Conservation (phyloP, 2,329 filamentous ascomycete species). For the Sporothrix pseudoabietina region DNA sequence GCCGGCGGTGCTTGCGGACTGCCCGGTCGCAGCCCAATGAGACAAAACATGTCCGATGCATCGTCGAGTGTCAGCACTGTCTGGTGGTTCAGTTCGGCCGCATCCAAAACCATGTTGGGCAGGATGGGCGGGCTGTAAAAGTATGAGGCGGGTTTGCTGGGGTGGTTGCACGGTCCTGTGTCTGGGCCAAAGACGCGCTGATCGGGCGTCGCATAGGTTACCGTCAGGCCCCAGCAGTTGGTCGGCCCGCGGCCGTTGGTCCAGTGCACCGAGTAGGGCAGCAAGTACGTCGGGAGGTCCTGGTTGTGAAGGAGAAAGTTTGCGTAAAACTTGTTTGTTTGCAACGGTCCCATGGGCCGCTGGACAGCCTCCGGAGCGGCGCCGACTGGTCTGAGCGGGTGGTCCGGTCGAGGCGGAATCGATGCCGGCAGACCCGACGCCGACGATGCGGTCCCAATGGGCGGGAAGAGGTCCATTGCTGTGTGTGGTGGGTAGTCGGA, state of each 20-base stretch:
- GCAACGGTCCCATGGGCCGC: slow-evolving; percentile 52
- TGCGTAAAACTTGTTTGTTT: slow-evolving; percentile 80
- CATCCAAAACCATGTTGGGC: slow-evolving; percentile 78
- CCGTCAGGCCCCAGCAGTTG: slow-evolving; percentile 73
- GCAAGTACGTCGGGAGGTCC: slow-evolving; percentile 68
- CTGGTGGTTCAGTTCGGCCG: slow-evolving; percentile 65
- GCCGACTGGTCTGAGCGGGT: slow-evolving; percentile 61
- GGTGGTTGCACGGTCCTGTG: slow-evolving; percentile 42
- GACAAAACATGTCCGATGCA: slow-evolving; percentile 61
- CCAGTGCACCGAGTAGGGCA: slow-evolving; percentile 74
- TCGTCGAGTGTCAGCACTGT: slow-evolving; percentile 60
- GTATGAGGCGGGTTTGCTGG: slow-evolving; percentile 48
- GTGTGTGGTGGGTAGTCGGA: background rate
- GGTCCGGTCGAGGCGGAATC: slow-evolving; percentile 54
- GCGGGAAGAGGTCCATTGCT: slow-evolving; percentile 55
- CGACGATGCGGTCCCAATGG: slow-evolving; percentile 47
- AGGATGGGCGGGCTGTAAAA: slow-evolving; percentile 82
- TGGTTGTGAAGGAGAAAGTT: slow-evolving; percentile 80
- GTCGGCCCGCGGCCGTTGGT: slow-evolving; percentile 63
- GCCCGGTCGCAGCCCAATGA: slow-evolving; percentile 66
- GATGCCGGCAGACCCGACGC: slow-evolving; percentile 52
- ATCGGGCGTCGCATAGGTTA: slow-evolving; percentile 70
- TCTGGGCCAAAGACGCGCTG: slow-evolving; percentile 67
- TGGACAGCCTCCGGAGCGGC: slow-evolving; percentile 40
- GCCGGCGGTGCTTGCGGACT: slow-evolving; percentile 51